Evolutionary conservation across 345 rosid genomes (phyloP), one percentile per base, ranked within the genome.

Genomic region (Conringia planisiliqua): DNA sequence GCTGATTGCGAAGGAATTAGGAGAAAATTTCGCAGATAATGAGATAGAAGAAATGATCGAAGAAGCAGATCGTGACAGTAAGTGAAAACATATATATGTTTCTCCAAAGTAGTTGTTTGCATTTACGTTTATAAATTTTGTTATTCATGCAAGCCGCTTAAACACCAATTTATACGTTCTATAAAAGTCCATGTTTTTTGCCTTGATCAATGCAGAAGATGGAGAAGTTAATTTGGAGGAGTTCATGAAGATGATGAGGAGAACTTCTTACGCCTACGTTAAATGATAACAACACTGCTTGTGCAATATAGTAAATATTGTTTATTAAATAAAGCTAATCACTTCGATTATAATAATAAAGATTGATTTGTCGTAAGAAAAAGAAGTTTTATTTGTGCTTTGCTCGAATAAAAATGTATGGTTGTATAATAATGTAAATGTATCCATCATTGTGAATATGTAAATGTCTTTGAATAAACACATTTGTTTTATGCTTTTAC

Each of bases 21-120:
- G 97, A 5, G 92, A 89, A 80, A 75, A 52, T 83, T 87, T 92
- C 83, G 77, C 91, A 12, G 89, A 89, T 43, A 70, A 58, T 63
- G 97, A 95, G 17, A 89, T 92, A 11, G 73, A 77, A 38, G 97
- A 90, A 63, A 92, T 95, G 98, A 81, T 92, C 13, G 84, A 84
- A 62, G 97, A 88, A 85, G 98, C 99, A 9, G 96, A 95, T 68
- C 80, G 78, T 50, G 90, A 89, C 77, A 77, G 97, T 95, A 84
- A 87, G 89, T 79, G 62, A 30, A 36, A 44, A 10, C 50, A 62
- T 32, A 22, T 62, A 62, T 32, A 22, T 62, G 33, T 46, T 35
- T 58, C 44, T 46, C 65, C 27, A 65, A 50, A 8, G 38, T 27
- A 32, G 3, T 59, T 11, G 29, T 32, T 32, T 7, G 10, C 4